phyloP scores from a whole-genome alignment of 495 filamentous ascomycete genomes.

The Parachaetomium inaequale region DNA sequence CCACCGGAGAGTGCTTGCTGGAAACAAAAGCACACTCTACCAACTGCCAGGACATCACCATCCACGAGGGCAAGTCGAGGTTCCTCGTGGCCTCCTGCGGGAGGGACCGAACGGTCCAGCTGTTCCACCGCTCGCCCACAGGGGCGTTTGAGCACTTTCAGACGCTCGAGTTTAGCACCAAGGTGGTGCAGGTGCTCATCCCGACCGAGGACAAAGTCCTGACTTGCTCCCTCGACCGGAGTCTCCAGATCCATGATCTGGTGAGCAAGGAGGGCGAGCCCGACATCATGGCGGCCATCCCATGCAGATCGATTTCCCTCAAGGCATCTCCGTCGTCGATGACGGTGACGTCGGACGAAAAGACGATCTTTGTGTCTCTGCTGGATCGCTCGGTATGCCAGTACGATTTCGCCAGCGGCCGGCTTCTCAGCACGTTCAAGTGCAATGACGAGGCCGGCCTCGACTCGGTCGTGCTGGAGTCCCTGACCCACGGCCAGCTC shows the following conservation, averaged over 20 bases:
- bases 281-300: constrained; percentile 70
- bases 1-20: constrained; percentile 50
- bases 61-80: constrained; percentile 53
- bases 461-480: constrained; percentile 79
- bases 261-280: constrained; percentile 65
- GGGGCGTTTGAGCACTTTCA: constrained; percentile 49
- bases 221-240: constrained; percentile 86
- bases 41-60: constrained; percentile 78
- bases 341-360: constrained; percentile 59
- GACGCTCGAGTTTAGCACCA: constrained; percentile 47
- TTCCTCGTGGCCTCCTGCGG: constrained; percentile 73
- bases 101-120: constrained; percentile 83
- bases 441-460: constrained; percentile 70
- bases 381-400: constrained; percentile 76
- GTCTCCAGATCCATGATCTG: constrained; percentile 73
- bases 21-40: constrained; percentile 79
- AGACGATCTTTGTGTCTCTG: constrained; percentile 67
- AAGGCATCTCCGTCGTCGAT: constrained; percentile 87
- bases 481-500: constrained; percentile 58
- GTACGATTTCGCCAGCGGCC: constrained; percentile 71
- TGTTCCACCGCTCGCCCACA: constrained; percentile 62
- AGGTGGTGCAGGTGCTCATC: constrained; percentile 47
- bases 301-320: constrained; percentile 68
- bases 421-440: constrained; percentile 68
- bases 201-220: constrained; percentile 59